These are phyloP conservation scores for Hevea brasiliensis DNA, from an alignment of 345 rosid species.

Conservation along the genomic window DNA sequence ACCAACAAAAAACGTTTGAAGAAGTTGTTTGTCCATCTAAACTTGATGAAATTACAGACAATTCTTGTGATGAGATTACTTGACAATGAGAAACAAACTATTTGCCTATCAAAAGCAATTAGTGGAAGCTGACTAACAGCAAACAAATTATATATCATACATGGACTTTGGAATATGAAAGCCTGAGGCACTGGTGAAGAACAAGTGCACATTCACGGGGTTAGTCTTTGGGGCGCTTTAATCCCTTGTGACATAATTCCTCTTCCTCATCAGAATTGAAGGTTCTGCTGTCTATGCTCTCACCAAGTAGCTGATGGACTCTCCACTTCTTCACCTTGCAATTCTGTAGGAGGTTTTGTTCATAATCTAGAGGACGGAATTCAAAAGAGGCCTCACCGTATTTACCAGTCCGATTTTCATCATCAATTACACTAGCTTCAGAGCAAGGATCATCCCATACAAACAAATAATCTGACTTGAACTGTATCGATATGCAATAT, in stretches of 20 bases:
- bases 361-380: not conserved
- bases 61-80: no score
- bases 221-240: not conserved
- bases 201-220: not conserved
- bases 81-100: no score
- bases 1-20: no score
- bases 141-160: no score
- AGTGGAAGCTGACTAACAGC: no score
- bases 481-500: not conserved
- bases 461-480: conserved; percentile 4
- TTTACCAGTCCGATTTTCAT: no score
- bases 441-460: conserved; percentile 7
- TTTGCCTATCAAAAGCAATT: no score
- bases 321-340: not conserved
- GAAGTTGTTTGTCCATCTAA: no score
- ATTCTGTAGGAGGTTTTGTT: not conserved
- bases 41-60: no score
- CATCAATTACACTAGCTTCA: not conserved
- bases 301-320: not conserved
- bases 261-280: not conserved
- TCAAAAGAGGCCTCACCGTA: no score
- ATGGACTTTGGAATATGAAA: no score
- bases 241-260: not conserved
- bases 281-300: not conserved
- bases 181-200: no score